Base-by-base conservation (phyloP, 208 protist genomes). In the Wallacemonas sp. region DNA sequence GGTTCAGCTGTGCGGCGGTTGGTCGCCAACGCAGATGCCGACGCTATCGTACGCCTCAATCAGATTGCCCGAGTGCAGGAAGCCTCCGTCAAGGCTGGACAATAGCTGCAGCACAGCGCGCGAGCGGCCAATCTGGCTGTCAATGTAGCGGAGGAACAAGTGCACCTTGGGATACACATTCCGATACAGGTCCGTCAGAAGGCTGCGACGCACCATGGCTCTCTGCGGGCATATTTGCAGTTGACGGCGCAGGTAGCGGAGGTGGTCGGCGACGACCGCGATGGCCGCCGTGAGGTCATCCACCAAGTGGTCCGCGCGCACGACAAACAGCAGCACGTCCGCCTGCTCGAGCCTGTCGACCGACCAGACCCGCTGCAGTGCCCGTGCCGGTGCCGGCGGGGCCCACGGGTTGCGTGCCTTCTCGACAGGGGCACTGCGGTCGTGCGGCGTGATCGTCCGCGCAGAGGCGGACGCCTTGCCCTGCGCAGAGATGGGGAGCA, bases 151-250 rank as follows among this genome's bases (percentile, higher is more conserved):
- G 26, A 93, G 74, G 38, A 83, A 84, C 57, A 85, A 68, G 48
- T 85, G 77, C 18, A 91, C 61, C 49, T 66, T 85, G 0, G 87
- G 87, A 68, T 91, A 93, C 50, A 90, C 77, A 57, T 93, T 77
- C 61, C 81, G 76, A 68, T 87, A 87, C 20, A 93, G 54, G 57
- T 93, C 87, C 57, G 82, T 85, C 32, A 93, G 61, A 20, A 86
- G 41, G 64, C 81, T 80, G 26, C 86, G 82, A 14, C 81, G 80
- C 10, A 36, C 42, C 36, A 77, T 52, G 3, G 76, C 74, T 12
- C 63, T 68, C n/a, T 79, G 82, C 3, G 86, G 86, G 44, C 74
- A 83, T 31, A 78, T 32, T 32, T 80, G 86, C 61, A 88, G 82
- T 39, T 71, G 68, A 3, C 69, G 61, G 14, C 61, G 64, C 31